Evolutionary conservation across 78 protist species (phyloP).

Genomic region (Mastigamoeba balamuthi): DNA sequence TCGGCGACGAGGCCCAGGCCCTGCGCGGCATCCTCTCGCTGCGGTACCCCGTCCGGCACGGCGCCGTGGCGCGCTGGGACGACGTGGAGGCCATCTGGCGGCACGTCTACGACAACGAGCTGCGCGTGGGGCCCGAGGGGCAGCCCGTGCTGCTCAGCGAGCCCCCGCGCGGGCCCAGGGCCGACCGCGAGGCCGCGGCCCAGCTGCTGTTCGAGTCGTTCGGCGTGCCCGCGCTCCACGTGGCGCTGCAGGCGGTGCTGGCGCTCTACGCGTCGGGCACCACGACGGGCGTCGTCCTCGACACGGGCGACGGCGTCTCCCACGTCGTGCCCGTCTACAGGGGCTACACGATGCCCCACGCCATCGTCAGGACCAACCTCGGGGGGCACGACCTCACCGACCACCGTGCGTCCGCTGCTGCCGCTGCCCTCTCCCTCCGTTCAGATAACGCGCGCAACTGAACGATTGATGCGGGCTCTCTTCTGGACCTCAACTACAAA

Average conservation of each 20-base stretch:
- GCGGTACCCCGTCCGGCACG: conserved; percentile 94
- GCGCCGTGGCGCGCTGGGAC: conserved; percentile 82
- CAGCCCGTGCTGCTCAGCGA: conserved; percentile 93
- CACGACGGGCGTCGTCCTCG: conserved; percentile 91
- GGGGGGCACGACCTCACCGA: conserved; percentile 94
- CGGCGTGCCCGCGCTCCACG: conserved; percentile 82
- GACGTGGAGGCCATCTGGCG: conserved; percentile 89
- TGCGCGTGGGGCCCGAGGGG: conserved; percentile 85
- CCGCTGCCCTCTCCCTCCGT: no score
- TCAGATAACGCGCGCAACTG: no score
- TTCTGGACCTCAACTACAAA: no score
- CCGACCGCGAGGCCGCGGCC: conserved; percentile 87
- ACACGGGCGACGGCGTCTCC: conserved; percentile 95
- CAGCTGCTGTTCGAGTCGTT: conserved; percentile 94
- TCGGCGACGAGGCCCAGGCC: conserved; percentile 88
- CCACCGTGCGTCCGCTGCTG: no score
- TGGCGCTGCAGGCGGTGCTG: conserved; percentile 89
- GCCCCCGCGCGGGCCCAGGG: conserved; percentile 93
- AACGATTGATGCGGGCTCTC: no score
- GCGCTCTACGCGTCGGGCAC: conserved; percentile 79
- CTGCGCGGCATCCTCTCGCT: conserved; percentile 74
- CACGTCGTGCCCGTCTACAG: conserved; percentile 94
- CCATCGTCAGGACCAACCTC: conserved; percentile 75
- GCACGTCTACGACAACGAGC: conserved; percentile 90
- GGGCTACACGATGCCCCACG: conserved; percentile 81